A percentile compares a stretch with the other conserved stretches of the same genome.
These are phyloP conservation scores for Zalerion maritima DNA, from an alignment of 495 filamentous ascomycete species.

Conservation along the genomic window DNA sequence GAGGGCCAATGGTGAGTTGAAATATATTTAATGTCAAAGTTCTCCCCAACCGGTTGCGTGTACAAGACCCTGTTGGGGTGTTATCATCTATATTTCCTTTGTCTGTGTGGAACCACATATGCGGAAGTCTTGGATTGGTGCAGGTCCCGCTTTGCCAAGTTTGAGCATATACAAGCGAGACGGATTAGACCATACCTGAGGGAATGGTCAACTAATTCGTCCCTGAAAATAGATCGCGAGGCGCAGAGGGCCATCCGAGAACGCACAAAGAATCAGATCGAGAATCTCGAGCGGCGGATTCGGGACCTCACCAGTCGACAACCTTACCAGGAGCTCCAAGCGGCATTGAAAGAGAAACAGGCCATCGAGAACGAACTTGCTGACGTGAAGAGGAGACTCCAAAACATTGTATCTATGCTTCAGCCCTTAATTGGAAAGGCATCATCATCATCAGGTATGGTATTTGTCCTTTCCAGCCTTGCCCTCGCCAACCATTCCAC, in stretches of 20 bases:
- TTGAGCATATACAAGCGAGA: too few relatives aligned
- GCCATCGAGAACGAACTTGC: conserved; percentile 54
- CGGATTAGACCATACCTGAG: too few relatives aligned
- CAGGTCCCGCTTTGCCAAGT: too few relatives aligned
- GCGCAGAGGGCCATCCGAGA: conserved; percentile 72
- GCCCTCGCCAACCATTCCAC: conserved; percentile 12
- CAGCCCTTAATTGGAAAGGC: conserved; percentile 38
- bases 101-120: too few relatives aligned
- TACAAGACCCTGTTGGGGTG: too few relatives aligned
- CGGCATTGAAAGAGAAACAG: conserved; percentile 53
- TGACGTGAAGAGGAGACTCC: conserved; percentile 48
- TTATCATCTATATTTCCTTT: too few relatives aligned
- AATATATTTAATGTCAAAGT: too few relatives aligned
- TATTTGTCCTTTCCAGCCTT: conserved; percentile 4
- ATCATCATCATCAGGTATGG: not conserved
- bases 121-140: too few relatives aligned
- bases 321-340: conserved; percentile 66
- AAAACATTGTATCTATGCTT: conserved; percentile 44
- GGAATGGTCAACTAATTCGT: too few relatives aligned
- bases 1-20: conserved; percentile 49
- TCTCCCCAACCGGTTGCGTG: too few relatives aligned
- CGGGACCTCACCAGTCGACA: conserved; percentile 45
- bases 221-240: conserved; percentile 67
- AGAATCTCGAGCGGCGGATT: conserved; percentile 36
- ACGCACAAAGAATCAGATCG: conserved; percentile 60